Base-by-base conservation (phyloP, 2,329 filamentous ascomycete species). In the Tolypocladium ophioglossoides region DNA sequence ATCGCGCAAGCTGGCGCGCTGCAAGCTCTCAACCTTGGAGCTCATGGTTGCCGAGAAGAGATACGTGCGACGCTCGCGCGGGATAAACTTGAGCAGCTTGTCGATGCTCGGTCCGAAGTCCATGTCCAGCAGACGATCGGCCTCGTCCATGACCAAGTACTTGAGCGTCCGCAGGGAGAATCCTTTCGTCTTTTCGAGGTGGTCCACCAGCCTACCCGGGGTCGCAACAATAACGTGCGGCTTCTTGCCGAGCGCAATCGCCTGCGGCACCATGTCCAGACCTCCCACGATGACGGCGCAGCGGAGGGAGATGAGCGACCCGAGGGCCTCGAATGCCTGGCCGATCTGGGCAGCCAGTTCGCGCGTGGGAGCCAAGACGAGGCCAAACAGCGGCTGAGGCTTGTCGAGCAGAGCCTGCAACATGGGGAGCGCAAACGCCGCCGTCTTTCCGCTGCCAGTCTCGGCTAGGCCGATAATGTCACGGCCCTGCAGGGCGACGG, bases 31-130 rank as follows among this genome's bases (percentile, higher is more conserved):
- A 55, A 99, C 87, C 69, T 96, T 96, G 57, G 85, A 91, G 62
- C 85, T 91, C 80, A 97, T 92, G 14, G 94, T 99, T 1, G 94
- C 92, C 4, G 87, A 94, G 77, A 96, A 97, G 44, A 99, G 85
- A 66, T 86, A 94, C 0, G 94, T 97, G 41, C 85, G 80, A 40
- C 85, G 76, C 65, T 91, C 85, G 41, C 84, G 77, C 0, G 91
- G 91, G 5, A 96, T 75, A 30, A 95, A 89, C 70, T 94, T 92
- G 52, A 97, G 80, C 53, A 96, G 90, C 72, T 95, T 96, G 71
- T 96, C 90, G 39, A 97, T 82, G 24, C 91, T 87, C 2, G 91
- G 89, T 0, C 91, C 91, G 62, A 97, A 97, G 68, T 96, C 91
- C 68, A 96, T 85, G 66, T 99, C 94, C 2, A 97, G 80, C 11